A percentile compares a stretch with the other conserved stretches of the same genome.
Evolutionary conservation across 2,329 filamentous ascomycete species (phyloP).

Genomic region (Bipolaris gigantea): DNA sequence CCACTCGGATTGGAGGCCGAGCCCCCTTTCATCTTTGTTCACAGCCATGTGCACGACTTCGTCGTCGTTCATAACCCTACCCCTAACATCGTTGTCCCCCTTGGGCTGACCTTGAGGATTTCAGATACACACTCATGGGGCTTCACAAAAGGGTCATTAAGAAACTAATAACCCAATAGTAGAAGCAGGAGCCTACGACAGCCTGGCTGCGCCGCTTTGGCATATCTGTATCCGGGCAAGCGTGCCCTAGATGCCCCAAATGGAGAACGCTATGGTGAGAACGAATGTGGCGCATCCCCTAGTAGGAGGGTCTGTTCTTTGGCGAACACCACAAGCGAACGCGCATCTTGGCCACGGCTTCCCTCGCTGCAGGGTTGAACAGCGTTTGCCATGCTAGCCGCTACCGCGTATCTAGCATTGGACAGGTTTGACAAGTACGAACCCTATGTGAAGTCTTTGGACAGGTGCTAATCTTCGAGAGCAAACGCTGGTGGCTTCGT

Average conservation of each 20-base stretch:
- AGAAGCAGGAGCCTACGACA: neutral
- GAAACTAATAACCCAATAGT: neutral
- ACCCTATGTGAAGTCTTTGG: too few relatives aligned
- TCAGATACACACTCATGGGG: slow-evolving; percentile 8
- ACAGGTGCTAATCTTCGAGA: neutral
- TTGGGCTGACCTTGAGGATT: neutral
- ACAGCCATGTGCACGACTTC: neutral
- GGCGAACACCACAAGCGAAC: slow-evolving; percentile 8
- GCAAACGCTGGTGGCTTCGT: too few relatives aligned
- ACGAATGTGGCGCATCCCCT: slow-evolving; percentile 13
- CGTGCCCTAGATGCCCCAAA: slow-evolving; percentile 2
- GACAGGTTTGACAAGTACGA: neutral
- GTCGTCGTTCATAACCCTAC: neutral
- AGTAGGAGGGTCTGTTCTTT: slow-evolving; percentile 9
- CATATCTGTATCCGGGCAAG: slow-evolving; percentile 1
- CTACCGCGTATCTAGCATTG: neutral
- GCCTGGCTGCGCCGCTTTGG: neutral
- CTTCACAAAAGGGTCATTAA: neutral
- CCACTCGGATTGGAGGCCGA: neutral
- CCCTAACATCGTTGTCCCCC: neutral
- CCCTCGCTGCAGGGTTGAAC: neutral
- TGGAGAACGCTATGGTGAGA: slow-evolving; percentile 3
- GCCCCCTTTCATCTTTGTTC: neutral
- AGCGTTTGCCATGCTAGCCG: neutral
- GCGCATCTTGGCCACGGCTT: neutral